These are phyloP conservation scores for Phlyctochytrium planicorne DNA, from an alignment of 192 early-diverging fungal species.

Conservation along the genomic window DNA sequence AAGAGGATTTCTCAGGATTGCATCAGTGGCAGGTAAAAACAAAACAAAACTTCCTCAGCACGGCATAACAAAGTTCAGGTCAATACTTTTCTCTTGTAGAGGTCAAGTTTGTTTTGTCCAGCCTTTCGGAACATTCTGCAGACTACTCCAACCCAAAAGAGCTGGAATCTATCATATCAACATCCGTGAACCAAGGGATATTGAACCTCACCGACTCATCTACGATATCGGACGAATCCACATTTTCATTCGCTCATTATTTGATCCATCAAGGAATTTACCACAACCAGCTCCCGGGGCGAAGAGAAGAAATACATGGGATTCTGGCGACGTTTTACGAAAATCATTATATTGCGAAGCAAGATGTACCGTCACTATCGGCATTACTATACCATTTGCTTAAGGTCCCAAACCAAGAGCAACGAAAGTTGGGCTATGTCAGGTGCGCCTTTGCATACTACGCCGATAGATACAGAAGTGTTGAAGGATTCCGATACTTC, in stretches of 20 bases:
- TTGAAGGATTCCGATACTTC: not conserved
- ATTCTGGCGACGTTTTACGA: slow-evolving; percentile 22
- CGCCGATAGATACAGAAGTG: not conserved
- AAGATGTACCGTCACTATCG: not conserved
- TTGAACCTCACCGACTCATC: too few relatives aligned
- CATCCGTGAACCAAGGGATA: too few relatives aligned
- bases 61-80: too few relatives aligned
- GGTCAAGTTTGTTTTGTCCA: too few relatives aligned
- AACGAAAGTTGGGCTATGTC: not conserved
- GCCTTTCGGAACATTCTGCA: too few relatives aligned
- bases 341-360: not conserved
- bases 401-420: not conserved
- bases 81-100: too few relatives aligned
- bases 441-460: not conserved
- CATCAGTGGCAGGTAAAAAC: too few relatives aligned
- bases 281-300: slow-evolving; percentile 17
- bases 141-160: too few relatives aligned
- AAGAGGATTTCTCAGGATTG: too few relatives aligned
- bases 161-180: too few relatives aligned
- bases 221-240: too few relatives aligned
- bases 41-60: too few relatives aligned
- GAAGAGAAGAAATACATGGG: slow-evolving; percentile 25
- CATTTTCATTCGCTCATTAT: slow-evolving; percentile 24
- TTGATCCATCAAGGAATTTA: slow-evolving; percentile 29
- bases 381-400: not conserved